Evolutionary conservation across 2,329 filamentous ascomycete genomes (phyloP).

Genomic region (Trichoderma lentiforme): DNA sequence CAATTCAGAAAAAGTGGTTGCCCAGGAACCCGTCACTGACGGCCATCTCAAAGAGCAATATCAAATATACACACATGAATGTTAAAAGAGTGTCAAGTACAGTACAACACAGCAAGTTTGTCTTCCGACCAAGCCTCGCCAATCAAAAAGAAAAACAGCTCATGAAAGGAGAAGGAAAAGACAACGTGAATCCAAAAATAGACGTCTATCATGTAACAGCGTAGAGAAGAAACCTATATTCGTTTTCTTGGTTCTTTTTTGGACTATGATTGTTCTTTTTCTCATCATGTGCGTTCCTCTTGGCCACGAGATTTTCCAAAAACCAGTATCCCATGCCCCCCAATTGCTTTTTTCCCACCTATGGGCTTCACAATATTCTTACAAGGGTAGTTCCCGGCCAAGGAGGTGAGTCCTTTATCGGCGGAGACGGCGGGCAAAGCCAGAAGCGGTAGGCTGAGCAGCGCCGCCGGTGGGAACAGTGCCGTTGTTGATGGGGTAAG

Average conservation of each 20-base stretch:
- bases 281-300: background rate
- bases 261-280: background rate
- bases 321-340: background rate
- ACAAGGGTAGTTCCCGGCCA: background rate
- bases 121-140: background rate
- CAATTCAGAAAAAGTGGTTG: conserved; percentile 5
- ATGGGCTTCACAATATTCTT: background rate
- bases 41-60: conserved; percentile 7
- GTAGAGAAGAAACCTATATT: background rate
- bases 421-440: conserved; percentile 33
- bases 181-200: background rate
- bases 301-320: background rate
- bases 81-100: background rate
- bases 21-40: background rate
- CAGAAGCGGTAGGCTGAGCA: conserved; percentile 28
- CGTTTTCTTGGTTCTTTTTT: background rate
- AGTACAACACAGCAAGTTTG: background rate
- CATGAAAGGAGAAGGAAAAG: background rate
- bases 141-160: background rate
- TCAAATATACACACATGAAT: conserved; percentile 18
- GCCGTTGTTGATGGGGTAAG: conserved; percentile 41
- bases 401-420: conserved; percentile 26
- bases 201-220: conserved; percentile 12
- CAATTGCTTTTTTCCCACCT: background rate
- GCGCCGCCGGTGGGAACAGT: conserved; percentile 23